Base-by-base conservation (phyloP, 2,329 filamentous ascomycete genomes). In the Aspergillus flavus region DNA sequence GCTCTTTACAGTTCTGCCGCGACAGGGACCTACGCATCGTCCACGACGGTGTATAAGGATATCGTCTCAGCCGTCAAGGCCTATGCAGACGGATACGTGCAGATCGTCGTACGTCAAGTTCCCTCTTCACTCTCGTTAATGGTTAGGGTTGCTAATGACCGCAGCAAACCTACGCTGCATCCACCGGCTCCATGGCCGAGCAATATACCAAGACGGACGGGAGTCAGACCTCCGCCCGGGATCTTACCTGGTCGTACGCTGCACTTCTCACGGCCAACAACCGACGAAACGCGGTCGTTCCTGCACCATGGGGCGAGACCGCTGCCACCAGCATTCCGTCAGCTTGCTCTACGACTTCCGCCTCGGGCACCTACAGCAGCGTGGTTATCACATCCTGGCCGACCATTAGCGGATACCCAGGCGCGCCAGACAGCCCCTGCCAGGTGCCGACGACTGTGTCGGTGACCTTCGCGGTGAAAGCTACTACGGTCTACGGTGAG, bases 1-100 rank as follows among this genome's bases (percentile, higher is more conserved):
- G 88, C 89, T 67, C 80, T 92, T 9, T 83, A 86, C 58, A 82
- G 87, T 16, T 82, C 82, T 0, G 82, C 87, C 12, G 77, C 85
- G 1, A 76, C 81, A 1, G 91, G 91, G 41, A 92, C 86, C 0
- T 94, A 91, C 73, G 69, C 80, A 6, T 87, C 89, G 6, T 84
- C 85, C 12, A 83, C 81, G 11, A 73, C 73, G 4, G 75, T 82
- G 3, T 92, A 85, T 76, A 79, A 79, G 0, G 76, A 81, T 3
- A 83, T 93, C 57, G 78, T 87, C 64, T 78, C 82, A 48, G 82
- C 91, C 1, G 85, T 91, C 7, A 84, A 84, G 64, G 83, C 81
- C 4, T 92, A 93, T 72, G 86, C 84, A 9, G 86, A 88, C 67
- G 82, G 80, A 57, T 88, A 84, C 67, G 72, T 87, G 50, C 75